Base-by-base conservation (phyloP, 805 yeast species). In the Zygotorulaspora chibaensis region DNA sequence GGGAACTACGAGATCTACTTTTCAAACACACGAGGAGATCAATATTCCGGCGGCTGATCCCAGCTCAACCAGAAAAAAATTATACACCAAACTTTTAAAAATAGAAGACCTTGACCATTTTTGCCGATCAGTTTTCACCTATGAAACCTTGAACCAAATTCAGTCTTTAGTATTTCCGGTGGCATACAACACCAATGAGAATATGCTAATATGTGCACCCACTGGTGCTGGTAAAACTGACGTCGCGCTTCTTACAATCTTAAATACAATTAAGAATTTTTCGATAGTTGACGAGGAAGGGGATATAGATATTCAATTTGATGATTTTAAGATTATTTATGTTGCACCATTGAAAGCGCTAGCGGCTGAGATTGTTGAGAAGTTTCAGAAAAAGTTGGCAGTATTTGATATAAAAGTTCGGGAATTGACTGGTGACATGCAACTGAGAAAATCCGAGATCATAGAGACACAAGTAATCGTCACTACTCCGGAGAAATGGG, bases 191-290 rank as follows among this genome's bases (percentile, higher is more conserved):
- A 84, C 97, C 4, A 89, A 87, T 63, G 97, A 91, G 58, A 91
- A 91, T 59, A 87, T 93, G 96, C 70, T 90, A 41, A 88, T 90
- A 3, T 90, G 97, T 79, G 96, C 97, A 0, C 97, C 97, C 1
- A 90, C 97, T 0, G 97, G 97, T 74, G 96, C 97, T 5, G 97
- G 97, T 77, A 90, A 90, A 62, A 90, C 97, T 0, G 96, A 90
- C 65, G 91, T 90, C 23, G 97, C 97, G 0, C 66, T 90, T 47
- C 69, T 90, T 31, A 73, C 96, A 0, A 81, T 90, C 51, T 69
- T 90, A 42, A 91, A 85, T 57, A 79, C 93, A 0, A 82, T 91
- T 11, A 78, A 81, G 29, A 95, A 87, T 59, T 83, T 76, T 61
- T 74, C 81, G 0, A 74, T 79, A 0, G 79, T 79, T 44, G 69